phyloP scores from a whole-genome alignment of 1,139 yeast species.

The Taphrina betulina region DNA sequence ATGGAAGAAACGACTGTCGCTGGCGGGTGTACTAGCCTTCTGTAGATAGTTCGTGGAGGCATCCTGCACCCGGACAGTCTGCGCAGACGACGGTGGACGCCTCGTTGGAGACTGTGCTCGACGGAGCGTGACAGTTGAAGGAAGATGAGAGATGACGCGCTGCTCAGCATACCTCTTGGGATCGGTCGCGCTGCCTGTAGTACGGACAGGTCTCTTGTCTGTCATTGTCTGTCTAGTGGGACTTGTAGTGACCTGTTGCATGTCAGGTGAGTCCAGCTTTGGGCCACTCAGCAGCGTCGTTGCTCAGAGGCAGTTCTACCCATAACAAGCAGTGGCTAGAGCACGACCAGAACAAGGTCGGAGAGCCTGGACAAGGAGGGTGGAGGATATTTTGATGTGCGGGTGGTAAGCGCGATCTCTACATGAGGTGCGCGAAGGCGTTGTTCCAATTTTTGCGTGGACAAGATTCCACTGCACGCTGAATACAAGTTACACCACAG shows the following conservation, averaged over 20 bases:
- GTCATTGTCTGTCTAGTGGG: neutral
- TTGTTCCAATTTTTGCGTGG: too few relatives aligned
- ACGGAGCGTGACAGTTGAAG: slow-evolving; percentile 19
- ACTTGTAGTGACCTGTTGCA: neutral
- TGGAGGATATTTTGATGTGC: too few relatives aligned
- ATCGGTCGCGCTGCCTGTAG: neutral
- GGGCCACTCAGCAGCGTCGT: too few relatives aligned
- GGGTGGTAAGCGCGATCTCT: too few relatives aligned
- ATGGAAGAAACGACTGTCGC: slow-evolving; percentile 11
- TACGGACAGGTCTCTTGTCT: slow-evolving; percentile 2
- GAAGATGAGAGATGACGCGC: slow-evolving; percentile 5
- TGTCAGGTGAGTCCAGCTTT: too few relatives aligned
- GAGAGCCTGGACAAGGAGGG: too few relatives aligned
- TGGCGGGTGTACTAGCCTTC: neutral
- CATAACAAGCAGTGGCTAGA: too few relatives aligned
- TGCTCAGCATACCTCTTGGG: neutral
- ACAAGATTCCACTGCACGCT: too few relatives aligned
- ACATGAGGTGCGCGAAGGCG: too few relatives aligned
- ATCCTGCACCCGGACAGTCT: neutral
- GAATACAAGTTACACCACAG: too few relatives aligned
- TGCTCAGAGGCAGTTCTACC: too few relatives aligned
- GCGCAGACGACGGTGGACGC: neutral
- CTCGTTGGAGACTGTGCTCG: slow-evolving; percentile 24
- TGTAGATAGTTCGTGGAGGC: neutral
- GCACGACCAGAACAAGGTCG: too few relatives aligned